Percentiles rank a stretch among this genome's conserved stretches.
phyloP scores from a whole-genome alignment of 2,329 filamentous ascomycete species.

The Fusarium bactridioides region DNA sequence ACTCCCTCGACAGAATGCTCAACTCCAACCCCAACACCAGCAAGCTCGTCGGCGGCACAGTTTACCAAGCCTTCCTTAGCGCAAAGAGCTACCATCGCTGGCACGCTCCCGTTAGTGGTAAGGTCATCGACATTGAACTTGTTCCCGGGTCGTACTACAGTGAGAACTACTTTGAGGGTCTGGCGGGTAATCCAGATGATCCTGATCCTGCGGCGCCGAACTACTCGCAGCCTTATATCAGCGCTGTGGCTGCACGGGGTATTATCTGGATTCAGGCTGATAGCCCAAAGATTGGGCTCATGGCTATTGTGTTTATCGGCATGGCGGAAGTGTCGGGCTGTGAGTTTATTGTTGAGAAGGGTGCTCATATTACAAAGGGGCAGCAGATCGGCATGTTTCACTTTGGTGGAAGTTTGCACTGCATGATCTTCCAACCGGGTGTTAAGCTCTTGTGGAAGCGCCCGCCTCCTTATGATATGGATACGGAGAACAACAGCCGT shows the following conservation, averaged over 20 bases:
- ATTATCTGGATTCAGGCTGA: conserved; percentile 6
- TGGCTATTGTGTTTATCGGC: background rate
- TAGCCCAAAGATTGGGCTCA: background rate
- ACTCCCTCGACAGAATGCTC: conserved; percentile 68
- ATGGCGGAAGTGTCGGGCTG: conserved; percentile 3
- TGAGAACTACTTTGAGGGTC: background rate
- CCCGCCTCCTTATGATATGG: background rate
- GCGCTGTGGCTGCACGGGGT: background rate
- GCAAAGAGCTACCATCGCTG: conserved; percentile 73
- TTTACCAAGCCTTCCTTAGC: conserved; percentile 73
- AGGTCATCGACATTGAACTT: conserved; percentile 44
- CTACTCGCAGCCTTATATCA: conserved; percentile 1
- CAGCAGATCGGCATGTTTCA: conserved; percentile 16
- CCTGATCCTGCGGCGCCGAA: background rate
- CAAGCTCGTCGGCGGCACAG: conserved; percentile 65
- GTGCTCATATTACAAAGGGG: background rate
- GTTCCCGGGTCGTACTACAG: conserved; percentile 2
- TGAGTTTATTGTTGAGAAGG: background rate
- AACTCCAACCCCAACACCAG: conserved; percentile 55
- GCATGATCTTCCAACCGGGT: background rate
- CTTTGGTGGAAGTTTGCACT: background rate
- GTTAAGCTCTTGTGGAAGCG: background rate
- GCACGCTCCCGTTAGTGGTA: conserved; percentile 69
- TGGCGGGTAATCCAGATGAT: background rate
- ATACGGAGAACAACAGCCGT: background rate